These are phyloP conservation scores for Suhomyces taliae DNA, from an alignment of 1,139 yeast species.

Conservation along the genomic window DNA sequence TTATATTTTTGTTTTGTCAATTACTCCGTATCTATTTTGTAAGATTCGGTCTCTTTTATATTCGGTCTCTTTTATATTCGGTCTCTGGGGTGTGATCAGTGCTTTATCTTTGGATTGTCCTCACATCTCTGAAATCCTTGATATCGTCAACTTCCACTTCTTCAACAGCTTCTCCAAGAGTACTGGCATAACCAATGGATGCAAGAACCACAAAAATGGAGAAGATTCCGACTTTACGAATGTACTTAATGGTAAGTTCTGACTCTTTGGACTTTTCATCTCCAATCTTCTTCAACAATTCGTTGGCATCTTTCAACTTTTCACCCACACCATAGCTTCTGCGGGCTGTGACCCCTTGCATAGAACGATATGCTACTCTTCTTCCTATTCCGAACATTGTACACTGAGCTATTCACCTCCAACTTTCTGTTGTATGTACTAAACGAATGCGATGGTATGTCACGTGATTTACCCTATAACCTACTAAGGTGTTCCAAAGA, in stretches of 20 bases:
- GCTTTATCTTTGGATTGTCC: constrained; percentile 8
- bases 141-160: constrained; percentile 15
- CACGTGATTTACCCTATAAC: background rate
- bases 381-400: background rate
- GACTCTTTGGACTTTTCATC: constrained; percentile 38
- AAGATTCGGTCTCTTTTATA: no score
- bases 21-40: no score
- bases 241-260: constrained; percentile 26
- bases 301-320: constrained; percentile 21
- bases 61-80: background rate
- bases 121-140: constrained; percentile 14
- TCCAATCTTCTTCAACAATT: constrained; percentile 29
- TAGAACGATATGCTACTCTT: background rate
- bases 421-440: background rate
- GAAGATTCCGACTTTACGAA: constrained; percentile 35
- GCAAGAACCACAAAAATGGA: constrained; percentile 37
- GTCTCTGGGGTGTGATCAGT: background rate
- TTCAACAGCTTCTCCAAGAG: constrained; percentile 12
- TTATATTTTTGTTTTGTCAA: no score
- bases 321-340: constrained; percentile 13
- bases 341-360: background rate
- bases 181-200: constrained; percentile 37
- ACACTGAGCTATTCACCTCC: background rate
- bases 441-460: no score
- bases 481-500: constrained; percentile 17